Conservation (phyloP, 805 yeast species). For the Candida jianshihensis region DNA sequence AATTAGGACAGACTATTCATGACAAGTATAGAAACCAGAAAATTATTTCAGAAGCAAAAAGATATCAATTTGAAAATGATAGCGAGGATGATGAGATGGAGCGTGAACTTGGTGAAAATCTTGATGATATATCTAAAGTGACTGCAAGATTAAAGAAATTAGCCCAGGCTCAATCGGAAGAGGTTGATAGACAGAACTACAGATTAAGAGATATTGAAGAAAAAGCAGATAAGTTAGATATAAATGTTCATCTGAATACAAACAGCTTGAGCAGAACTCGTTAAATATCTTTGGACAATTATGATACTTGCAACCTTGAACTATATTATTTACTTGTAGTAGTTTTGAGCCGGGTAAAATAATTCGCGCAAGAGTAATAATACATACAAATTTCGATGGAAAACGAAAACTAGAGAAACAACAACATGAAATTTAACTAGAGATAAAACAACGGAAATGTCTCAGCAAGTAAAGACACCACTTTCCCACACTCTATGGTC, state of each 20-base stretch:
- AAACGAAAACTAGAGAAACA: too few relatives aligned
- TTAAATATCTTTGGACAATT: too few relatives aligned
- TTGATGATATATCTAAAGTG: slow-evolving; percentile 67
- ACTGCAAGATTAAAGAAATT: slow-evolving; percentile 65
- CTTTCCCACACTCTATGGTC: slow-evolving; percentile 93
- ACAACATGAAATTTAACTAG: too few relatives aligned
- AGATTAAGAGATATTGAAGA: slow-evolving; percentile 74
- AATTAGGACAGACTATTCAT: slow-evolving; percentile 24
- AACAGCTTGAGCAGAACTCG: slow-evolving; percentile 54
- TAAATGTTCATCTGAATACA: slow-evolving; percentile 72
- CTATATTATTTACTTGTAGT: too few relatives aligned
- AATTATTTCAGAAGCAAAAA: slow-evolving; percentile 43
- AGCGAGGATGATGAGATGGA: slow-evolving; percentile 92
- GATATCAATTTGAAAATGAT: slow-evolving; percentile 82
- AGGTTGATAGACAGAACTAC: slow-evolving; percentile 70
- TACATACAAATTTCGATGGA: too few relatives aligned
- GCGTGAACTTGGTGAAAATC: slow-evolving; percentile 73
- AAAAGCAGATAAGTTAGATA: slow-evolving; percentile 78
- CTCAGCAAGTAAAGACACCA: slow-evolving; percentile 36
- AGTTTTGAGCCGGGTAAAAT: too few relatives aligned
- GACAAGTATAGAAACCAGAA: slow-evolving; percentile 31
- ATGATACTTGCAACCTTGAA: too few relatives aligned
- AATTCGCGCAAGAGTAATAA: too few relatives aligned
- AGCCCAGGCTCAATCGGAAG: slow-evolving; percentile 69
- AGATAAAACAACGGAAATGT: background rate